Percentiles rank a stretch among this genome's conserved stretches.
Conservation (phyloP, 2,329 filamentous ascomycete genomes). For the Exophiala bonariae region DNA sequence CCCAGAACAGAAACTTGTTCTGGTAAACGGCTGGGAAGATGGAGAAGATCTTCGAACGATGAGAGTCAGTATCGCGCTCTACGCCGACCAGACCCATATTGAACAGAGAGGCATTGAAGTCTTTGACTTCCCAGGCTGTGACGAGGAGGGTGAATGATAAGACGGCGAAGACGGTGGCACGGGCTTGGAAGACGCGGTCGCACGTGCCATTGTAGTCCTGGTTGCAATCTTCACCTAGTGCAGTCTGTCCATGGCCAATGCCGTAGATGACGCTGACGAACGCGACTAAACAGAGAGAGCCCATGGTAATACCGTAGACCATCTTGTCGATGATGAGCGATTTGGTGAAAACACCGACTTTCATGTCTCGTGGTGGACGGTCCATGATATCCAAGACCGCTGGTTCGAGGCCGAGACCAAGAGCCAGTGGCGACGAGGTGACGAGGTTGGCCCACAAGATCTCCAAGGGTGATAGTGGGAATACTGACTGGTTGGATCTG, state of each 20-base stretch:
- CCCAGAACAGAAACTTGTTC: slow-evolving; percentile 70
- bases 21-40: slow-evolving; percentile 65
- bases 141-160: slow-evolving; percentile 75
- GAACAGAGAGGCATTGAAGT: slow-evolving; percentile 72
- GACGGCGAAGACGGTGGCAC: slow-evolving; percentile 71
- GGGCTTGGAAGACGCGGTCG: slow-evolving; percentile 67
- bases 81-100: slow-evolving; percentile 31
- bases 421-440: slow-evolving; percentile 81
- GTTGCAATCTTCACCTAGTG: slow-evolving; percentile 62
- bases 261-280: slow-evolving; percentile 42
- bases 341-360: slow-evolving; percentile 41
- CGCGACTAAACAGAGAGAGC: slow-evolving; percentile 41
- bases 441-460: slow-evolving; percentile 93
- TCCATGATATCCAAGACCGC: slow-evolving; percentile 75
- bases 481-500: slow-evolving; percentile 68
- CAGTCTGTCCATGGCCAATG: slow-evolving; percentile 35
- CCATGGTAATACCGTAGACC: slow-evolving; percentile 48
- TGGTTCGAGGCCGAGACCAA: slow-evolving; percentile 78
- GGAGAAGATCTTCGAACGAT: slow-evolving; percentile 58
- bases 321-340: slow-evolving; percentile 43
- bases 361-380: slow-evolving; percentile 69
- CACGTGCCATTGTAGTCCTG: slow-evolving; percentile 55
- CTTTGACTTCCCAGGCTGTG: slow-evolving; percentile 75
- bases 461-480: slow-evolving; percentile 79
- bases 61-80: slow-evolving; percentile 54